phyloP scores from a whole-genome alignment of 2,329 filamentous ascomycete genomes.

The Exophiala lecanii-corni region DNA sequence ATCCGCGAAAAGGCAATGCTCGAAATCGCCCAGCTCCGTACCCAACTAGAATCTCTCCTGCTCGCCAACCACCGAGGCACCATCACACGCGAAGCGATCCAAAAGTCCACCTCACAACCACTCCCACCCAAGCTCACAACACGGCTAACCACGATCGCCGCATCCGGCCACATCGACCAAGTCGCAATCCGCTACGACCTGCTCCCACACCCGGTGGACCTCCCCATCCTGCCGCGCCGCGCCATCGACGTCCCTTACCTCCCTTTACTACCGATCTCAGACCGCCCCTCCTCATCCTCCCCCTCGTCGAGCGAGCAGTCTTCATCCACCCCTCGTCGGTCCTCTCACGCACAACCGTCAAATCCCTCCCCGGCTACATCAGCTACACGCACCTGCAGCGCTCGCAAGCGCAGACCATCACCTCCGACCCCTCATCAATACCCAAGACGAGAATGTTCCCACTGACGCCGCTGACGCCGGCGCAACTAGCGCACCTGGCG shows the following conservation, averaged over 20 bases:
- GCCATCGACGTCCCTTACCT: slow-evolving; percentile 90
- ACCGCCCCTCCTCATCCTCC: slow-evolving; percentile 32
- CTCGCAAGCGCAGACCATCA: slow-evolving; percentile 49
- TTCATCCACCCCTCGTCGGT: slow-evolving; percentile 85
- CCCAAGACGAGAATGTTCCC: slow-evolving; percentile 83
- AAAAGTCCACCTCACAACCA: slow-evolving; percentile 54
- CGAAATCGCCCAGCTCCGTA: slow-evolving; percentile 77
- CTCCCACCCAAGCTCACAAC: slow-evolving; percentile 65
- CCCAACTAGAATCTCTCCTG: slow-evolving; percentile 77
- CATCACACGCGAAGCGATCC: slow-evolving; percentile 58
- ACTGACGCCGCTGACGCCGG: slow-evolving; percentile 70
- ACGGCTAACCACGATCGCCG: slow-evolving; percentile 83
- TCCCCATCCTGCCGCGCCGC: slow-evolving; percentile 66
- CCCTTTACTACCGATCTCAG: slow-evolving; percentile 63
- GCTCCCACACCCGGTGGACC: slow-evolving; percentile 66
- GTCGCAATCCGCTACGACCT: slow-evolving; percentile 87
- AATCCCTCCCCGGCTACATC: slow-evolving; percentile 80
- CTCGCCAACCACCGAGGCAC: slow-evolving; percentile 62
- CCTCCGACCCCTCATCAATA: slow-evolving; percentile 46
- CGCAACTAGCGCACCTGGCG: slow-evolving; percentile 71
- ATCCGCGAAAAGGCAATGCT: slow-evolving; percentile 80
- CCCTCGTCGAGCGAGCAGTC: slow-evolving; percentile 55
- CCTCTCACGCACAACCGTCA: slow-evolving; percentile 63
- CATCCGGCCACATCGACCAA: slow-evolving; percentile 89
- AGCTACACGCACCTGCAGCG: slow-evolving; percentile 83